A percentile compares a stretch with the other conserved stretches of the same genome.
phyloP scores from a whole-genome alignment of 2,329 filamentous ascomycete species.

The Biscogniauxia marginata region DNA sequence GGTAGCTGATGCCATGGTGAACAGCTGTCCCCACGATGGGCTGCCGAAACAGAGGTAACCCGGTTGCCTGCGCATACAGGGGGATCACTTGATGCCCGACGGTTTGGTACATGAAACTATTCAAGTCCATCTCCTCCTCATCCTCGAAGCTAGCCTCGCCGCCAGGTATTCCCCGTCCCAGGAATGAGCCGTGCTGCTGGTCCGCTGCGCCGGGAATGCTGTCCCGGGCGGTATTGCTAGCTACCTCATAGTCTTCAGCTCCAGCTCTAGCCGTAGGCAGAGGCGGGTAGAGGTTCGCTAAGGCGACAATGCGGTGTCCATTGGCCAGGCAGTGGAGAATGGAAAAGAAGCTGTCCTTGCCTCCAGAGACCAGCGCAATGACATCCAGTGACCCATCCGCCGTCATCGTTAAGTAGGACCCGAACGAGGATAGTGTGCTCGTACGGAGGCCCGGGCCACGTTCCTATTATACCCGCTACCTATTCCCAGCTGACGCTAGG shows the following conservation, averaged over 20 bases:
- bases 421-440: neutral
- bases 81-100: constrained; percentile 86
- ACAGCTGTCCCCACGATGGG: constrained; percentile 71
- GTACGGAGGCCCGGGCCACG: neutral
- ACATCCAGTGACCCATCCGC: constrained; percentile 60
- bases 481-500: neutral
- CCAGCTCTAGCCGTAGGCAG: constrained; percentile 8
- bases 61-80: constrained; percentile 76
- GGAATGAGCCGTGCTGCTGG: constrained; percentile 11
- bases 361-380: constrained; percentile 90
- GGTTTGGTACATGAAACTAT: constrained; percentile 99
- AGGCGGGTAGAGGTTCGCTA: constrained; percentile 77
- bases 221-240: neutral
- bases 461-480: neutral
- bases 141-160: constrained; percentile 28
- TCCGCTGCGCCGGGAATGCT: constrained; percentile 3
- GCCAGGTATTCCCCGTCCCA: constrained; percentile 5
- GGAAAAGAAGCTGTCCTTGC: constrained; percentile 95
- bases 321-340: constrained; percentile 86
- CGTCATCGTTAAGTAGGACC: constrained; percentile 34
- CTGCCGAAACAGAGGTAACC: constrained; percentile 79
- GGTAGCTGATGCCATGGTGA: constrained; percentile 71
- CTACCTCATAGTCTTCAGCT: neutral
- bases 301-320: constrained; percentile 79
- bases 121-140: constrained; percentile 63